A percentile compares a stretch with the other conserved stretches of the same genome.
Evolutionary conservation across 768 basidiomycete genomes (phyloP).

Genomic region (Dacryopinax spathularia): DNA sequence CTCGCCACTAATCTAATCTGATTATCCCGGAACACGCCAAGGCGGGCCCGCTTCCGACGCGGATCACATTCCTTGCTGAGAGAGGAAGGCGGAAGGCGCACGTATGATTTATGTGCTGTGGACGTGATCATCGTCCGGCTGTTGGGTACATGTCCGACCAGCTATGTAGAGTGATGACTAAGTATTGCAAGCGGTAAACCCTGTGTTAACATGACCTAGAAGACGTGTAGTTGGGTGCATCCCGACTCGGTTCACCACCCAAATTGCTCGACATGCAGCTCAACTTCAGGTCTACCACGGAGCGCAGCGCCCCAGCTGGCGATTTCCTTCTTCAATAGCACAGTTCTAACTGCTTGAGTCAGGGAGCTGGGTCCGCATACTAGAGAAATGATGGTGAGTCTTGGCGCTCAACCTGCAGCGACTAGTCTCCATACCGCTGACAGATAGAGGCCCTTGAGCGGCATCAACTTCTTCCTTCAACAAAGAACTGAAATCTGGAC

Average conservation of each 20-base stretch:
- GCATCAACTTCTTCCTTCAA: slow-evolving; percentile 8
- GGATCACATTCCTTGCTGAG: too few relatives aligned
- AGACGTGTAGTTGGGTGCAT: too few relatives aligned
- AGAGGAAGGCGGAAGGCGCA: too few relatives aligned
- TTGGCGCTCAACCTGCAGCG: not conserved
- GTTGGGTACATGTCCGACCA: too few relatives aligned
- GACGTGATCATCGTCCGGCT: too few relatives aligned
- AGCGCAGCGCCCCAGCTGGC: not conserved
- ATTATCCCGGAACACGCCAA: too few relatives aligned
- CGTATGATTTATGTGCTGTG: too few relatives aligned
- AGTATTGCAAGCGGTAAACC: too few relatives aligned
- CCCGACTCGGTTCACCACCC: too few relatives aligned
- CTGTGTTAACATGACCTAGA: too few relatives aligned
- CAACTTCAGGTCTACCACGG: not conserved
- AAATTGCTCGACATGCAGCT: not conserved
- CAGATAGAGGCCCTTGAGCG: slow-evolving; percentile 8
- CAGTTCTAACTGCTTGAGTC: not conserved
- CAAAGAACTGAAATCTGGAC: slow-evolving; percentile 2
- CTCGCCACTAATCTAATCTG: not conserved
- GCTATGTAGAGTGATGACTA: too few relatives aligned
- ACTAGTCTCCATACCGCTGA: slow-evolving; percentile 10
- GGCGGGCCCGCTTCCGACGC: too few relatives aligned
- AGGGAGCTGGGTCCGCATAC: slow-evolving; percentile 3
- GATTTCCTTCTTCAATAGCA: not conserved
- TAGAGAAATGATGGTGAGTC: not conserved